Percentiles rank a stretch among this genome's conserved stretches.
These are phyloP conservation scores for Trichosporon faecale DNA, from an alignment of 1,284 basidiomycete genomes.

Conservation along the genomic window DNA sequence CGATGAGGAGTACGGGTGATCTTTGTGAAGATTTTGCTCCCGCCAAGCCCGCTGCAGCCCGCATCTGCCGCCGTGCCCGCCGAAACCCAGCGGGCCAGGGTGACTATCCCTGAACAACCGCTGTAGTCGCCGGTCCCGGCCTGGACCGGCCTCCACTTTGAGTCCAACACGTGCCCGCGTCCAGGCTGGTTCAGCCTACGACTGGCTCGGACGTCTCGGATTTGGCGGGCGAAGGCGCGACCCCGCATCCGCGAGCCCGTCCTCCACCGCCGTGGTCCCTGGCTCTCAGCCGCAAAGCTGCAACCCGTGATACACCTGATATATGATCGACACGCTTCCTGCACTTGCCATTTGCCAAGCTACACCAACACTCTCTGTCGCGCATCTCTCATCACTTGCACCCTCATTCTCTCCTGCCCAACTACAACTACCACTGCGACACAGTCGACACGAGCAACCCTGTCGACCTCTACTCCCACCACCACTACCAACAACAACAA, in stretches of 20 bases:
- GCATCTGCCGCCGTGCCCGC: background rate
- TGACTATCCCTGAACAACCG: background rate
- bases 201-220: slow-evolving; percentile 5
- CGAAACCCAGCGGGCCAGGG: background rate
- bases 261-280: background rate
- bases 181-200: background rate
- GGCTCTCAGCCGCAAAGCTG: background rate
- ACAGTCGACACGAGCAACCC: background rate
- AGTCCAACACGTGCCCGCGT: background rate
- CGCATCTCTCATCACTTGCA: background rate
- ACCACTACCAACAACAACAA: background rate
- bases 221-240: background rate
- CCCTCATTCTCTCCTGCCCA: background rate
- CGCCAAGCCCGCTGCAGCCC: background rate
- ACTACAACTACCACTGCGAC: background rate
- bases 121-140: slow-evolving; percentile 7
- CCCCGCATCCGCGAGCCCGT: background rate
- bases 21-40: background rate
- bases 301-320: background rate
- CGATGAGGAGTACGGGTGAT: background rate
- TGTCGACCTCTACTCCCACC: background rate
- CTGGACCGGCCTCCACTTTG: background rate
- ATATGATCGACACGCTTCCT: slow-evolving; percentile 1
- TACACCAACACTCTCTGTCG: background rate
- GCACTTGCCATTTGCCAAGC: background rate